Evolutionary conservation across 2,329 filamentous ascomycete species (phyloP), one percentile per base, ranked within the genome.

Genomic region (Chrysoporthe cubensis): DNA sequence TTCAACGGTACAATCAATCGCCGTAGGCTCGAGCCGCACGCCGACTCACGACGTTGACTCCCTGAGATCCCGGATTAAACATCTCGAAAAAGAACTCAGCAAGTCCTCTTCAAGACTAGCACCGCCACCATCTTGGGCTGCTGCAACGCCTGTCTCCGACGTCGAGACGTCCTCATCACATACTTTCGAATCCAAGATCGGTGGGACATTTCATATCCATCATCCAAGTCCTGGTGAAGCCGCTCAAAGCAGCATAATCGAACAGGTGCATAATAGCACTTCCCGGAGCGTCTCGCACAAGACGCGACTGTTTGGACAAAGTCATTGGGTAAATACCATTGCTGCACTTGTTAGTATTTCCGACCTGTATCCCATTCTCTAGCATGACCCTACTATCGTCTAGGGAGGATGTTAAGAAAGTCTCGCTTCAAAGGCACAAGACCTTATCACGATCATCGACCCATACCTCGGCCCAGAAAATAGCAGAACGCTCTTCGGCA

Each of bases 171-270:
- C 76, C 3, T 72, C 74, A 0, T 80, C 82, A 1, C 44, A 40
- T 40, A n/a, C 3, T 2, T 40, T 57, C 6, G 54, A n/a, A 21
- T 11, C 54, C 34, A 72, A 74, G 18, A 54, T 85, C 1, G 78
- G 77, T 0, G 84, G 82, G 1, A 80, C 78, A 0, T 82, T 85
- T 52, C 78, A 84, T 63, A 70, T 85, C n/a, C 79, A 82, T 14
- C 46, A 52, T 13, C 18, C 40, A 14, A 32, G 18, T n/a, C 21
- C 57, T 37, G 75, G 75, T 59, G 81, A 85, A 37, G 71, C 32
- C 72, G n/a, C 21, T 44, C 40, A 13, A 16, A 74, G 2, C 61
- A 21, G 32, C 42, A 18, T 62, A 4, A 50, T 61, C 11, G 64
- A 56, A 37, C 54, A 40, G 6, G n/a, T 64, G 3, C 59, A 34